phyloP scores from a whole-genome alignment of 2,329 filamentous ascomycete genomes.

The Aspergillus novoparasiticus region DNA sequence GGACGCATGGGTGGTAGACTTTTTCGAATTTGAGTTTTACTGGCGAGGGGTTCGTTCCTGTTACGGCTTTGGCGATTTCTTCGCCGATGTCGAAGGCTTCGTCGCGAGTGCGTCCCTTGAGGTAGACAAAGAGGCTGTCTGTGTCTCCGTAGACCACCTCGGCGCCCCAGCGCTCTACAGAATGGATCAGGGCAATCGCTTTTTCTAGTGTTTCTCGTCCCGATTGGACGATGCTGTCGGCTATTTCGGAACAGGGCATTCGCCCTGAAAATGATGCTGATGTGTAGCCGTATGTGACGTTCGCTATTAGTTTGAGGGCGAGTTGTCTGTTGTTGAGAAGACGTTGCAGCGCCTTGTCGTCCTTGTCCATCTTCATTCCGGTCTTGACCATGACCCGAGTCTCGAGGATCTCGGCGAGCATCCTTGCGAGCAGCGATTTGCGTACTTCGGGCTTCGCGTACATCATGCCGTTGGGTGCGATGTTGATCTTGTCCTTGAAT shows the following conservation, averaged over 20 bases:
- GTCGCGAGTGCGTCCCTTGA: slow-evolving; percentile 82
- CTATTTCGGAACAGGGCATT: slow-evolving; percentile 98
- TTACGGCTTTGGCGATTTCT: slow-evolving; percentile 86
- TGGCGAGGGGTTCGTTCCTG: slow-evolving; percentile 84
- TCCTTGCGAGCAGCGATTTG: slow-evolving; percentile 90
- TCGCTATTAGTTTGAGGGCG: slow-evolving; percentile 94
- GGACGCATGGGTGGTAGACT: slow-evolving; percentile 91
- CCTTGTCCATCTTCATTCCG: slow-evolving; percentile 91
- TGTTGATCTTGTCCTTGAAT: slow-evolving; percentile 82
- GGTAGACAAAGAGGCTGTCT: slow-evolving; percentile 87
- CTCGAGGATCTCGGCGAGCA: slow-evolving; percentile 93
- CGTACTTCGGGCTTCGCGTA: slow-evolving; percentile 83
- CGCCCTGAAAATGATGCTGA: slow-evolving; percentile 95
- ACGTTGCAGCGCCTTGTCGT: slow-evolving; percentile 81
- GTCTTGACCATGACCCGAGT: slow-evolving; percentile 97
- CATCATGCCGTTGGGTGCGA: slow-evolving; percentile 96
- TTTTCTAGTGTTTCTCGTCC: slow-evolving; percentile 92
- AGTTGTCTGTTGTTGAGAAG: slow-evolving; percentile 92
- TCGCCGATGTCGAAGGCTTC: slow-evolving; percentile 91
- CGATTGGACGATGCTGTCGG: slow-evolving; percentile 96
- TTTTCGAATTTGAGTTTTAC: slow-evolving; percentile 98
- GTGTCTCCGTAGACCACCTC: slow-evolving; percentile 99
- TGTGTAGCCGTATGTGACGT: slow-evolving; percentile 97
- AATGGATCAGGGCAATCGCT: slow-evolving; percentile 89
- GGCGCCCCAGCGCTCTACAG: slow-evolving; percentile 81